Percentiles rank a stretch among this genome's conserved stretches.
Evolutionary conservation across 371 early-diverging fungal species (phyloP).

Genomic region (Saksenaea vasiformis): DNA sequence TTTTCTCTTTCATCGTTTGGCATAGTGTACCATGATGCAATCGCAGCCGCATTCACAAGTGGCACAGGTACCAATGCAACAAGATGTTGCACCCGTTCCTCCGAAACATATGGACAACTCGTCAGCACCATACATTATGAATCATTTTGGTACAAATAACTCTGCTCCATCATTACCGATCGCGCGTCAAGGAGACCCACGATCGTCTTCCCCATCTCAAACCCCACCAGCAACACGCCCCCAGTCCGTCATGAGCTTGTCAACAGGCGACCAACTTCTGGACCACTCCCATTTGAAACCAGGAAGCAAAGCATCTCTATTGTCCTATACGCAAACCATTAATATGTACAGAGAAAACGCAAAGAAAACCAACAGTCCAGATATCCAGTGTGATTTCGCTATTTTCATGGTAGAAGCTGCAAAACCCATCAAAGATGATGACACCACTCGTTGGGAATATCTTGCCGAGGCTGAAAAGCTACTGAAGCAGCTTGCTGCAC

Average conservation of each 20-base stretch:
- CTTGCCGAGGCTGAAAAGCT: conserved; percentile 65
- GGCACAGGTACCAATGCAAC: conserved; percentile 3
- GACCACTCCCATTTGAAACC: conserved; percentile 70
- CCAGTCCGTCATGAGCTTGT: conserved; percentile 33
- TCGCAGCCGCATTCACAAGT: conserved; percentile 8
- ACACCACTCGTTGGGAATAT: conserved; percentile 56
- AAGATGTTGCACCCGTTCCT: conserved; percentile 1
- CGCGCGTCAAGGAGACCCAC: conserved; percentile 7
- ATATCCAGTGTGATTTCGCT: conserved; percentile 82
- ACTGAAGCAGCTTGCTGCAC: conserved; percentile 59
- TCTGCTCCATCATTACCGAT: conserved; percentile 8
- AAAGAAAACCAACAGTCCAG: conserved; percentile 80
- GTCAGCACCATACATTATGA: conserved; percentile 1
- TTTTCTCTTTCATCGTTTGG: not conserved
- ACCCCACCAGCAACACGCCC: conserved; percentile 37
- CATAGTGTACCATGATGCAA: conserved; percentile 5
- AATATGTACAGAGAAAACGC: conserved; percentile 82
- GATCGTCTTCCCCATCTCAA: conserved; percentile 7
- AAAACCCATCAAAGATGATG: conserved; percentile 58
- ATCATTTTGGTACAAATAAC: conserved; percentile 4
- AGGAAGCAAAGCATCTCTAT: conserved; percentile 64
- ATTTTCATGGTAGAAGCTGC: conserved; percentile 75
- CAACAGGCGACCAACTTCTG: conserved; percentile 51
- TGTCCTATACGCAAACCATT: conserved; percentile 71
- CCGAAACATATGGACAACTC: conserved; percentile 6